Conservation (phyloP, 1,139 yeast genomes). For the Lodderomyces jiufengensis region DNA sequence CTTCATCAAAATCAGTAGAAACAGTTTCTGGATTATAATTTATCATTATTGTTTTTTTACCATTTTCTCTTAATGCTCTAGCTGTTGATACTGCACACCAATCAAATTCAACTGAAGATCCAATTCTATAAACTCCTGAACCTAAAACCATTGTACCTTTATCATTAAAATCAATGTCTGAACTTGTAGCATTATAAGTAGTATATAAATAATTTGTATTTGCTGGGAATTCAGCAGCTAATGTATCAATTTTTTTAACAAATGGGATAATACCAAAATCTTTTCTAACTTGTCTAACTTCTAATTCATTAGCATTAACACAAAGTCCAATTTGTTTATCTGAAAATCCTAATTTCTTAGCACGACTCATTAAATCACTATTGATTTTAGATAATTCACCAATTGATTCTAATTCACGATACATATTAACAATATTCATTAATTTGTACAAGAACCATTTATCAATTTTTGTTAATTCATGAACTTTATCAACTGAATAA, state of each 20-base stretch:
- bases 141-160: slow-evolving; percentile 94
- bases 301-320: slow-evolving; percentile 86
- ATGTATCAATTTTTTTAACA: slow-evolving; percentile 94
- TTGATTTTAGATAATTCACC: slow-evolving; percentile 54
- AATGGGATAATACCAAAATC: slow-evolving; percentile 80
- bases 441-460: slow-evolving; percentile 94
- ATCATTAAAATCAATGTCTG: slow-evolving; percentile 83
- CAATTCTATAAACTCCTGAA: slow-evolving; percentile 97
- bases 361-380: slow-evolving; percentile 46
- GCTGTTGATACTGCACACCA: slow-evolving; percentile 99
- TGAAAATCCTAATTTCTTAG: slow-evolving; percentile 92
- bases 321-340: slow-evolving; percentile 94
- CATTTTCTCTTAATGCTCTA: slow-evolving; percentile 83
- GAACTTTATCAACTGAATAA: slow-evolving; percentile 88
- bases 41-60: slow-evolving; percentile 90
- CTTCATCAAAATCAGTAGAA: slow-evolving; percentile 97
- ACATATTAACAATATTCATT: slow-evolving; percentile 66
- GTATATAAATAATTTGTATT: slow-evolving; percentile 93
- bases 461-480: slow-evolving; percentile 87
- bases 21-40: slow-evolving; percentile 99
- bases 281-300: slow-evolving; percentile 79
- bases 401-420: slow-evolving; percentile 56
- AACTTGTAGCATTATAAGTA: slow-evolving; percentile 86
- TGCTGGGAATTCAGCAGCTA: slow-evolving; percentile 99
- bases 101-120: slow-evolving; percentile 97